These are phyloP conservation scores for Senecio squalidus DNA, from an alignment of 140 eudicot genomes.

Conservation along the genomic window DNA sequence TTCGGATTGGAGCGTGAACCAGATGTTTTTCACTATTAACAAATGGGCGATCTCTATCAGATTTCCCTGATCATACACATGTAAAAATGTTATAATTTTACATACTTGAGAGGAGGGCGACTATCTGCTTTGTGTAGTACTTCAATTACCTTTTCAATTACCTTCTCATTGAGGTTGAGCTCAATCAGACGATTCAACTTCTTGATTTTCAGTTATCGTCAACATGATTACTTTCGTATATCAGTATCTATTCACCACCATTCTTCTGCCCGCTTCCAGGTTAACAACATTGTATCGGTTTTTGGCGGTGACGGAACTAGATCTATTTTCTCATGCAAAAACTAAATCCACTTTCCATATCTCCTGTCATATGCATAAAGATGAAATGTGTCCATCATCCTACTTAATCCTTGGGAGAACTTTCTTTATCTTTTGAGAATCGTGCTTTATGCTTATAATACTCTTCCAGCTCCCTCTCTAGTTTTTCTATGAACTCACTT, in stretches of 20 bases:
- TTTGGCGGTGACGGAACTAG: not conserved
- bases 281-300: not conserved
- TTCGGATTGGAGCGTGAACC: too few species aligned
- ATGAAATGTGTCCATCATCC: constrained; percentile 22
- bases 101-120: too few species aligned
- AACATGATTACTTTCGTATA: too few species aligned
- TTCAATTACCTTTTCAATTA: too few species aligned
- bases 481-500: constrained; percentile 75
- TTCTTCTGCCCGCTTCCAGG: not conserved
- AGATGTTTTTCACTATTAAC: too few species aligned
- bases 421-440: constrained; percentile 36
- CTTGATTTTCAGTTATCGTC: too few species aligned
- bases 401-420: constrained; percentile 20
- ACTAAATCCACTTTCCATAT: not conserved
- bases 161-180: too few species aligned
- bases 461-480: constrained; percentile 93
- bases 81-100: too few species aligned
- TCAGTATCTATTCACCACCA: not conserved
- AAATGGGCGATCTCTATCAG: too few species aligned
- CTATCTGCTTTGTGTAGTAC: too few species aligned
- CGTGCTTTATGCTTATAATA: constrained; percentile 67
- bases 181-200: too few species aligned
- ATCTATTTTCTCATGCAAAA: not conserved
- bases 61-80: too few species aligned
- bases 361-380: constrained; percentile 7